Evolutionary conservation across 805 yeast genomes (phyloP).

Genomic region (Cephaloascus albidus): DNA sequence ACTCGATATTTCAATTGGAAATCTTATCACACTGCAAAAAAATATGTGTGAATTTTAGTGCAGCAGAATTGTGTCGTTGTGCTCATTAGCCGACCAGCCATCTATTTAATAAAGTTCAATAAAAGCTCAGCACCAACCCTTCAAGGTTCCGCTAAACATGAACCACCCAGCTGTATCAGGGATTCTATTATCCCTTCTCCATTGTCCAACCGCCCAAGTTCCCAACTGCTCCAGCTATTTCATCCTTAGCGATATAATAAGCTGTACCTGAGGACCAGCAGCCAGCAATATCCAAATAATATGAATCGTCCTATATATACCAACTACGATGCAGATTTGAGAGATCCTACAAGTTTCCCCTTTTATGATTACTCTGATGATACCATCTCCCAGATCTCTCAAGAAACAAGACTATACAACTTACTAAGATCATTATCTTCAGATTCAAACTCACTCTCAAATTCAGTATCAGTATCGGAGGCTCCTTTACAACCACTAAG

Average conservation of each 20-base stretch:
- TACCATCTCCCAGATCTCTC: neutral
- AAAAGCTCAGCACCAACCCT: neutral
- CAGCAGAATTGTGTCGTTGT: too few species aligned
- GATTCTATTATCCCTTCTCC: neutral
- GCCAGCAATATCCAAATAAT: neutral
- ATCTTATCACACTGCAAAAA: too few species aligned
- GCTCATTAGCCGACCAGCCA: neutral
- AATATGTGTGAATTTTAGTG: too few species aligned
- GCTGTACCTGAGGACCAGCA: neutral
- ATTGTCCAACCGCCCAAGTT: neutral
- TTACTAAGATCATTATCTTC: neutral
- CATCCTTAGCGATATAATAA: neutral
- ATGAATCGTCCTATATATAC: neutral
- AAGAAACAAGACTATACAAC: neutral
- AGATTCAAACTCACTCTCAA: neutral
- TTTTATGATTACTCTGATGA: neutral
- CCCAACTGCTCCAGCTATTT: neutral
- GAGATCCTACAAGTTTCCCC: neutral
- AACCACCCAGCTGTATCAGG: neutral
- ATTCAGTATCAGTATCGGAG: neutral
- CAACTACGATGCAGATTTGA: neutral
- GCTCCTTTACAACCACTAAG: neutral
- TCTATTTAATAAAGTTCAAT: neutral
- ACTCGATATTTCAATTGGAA: too few species aligned
- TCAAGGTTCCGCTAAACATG: neutral